Conservation (phyloP, 139 green algal species). For the Tetradesmus obliquus region DNA sequence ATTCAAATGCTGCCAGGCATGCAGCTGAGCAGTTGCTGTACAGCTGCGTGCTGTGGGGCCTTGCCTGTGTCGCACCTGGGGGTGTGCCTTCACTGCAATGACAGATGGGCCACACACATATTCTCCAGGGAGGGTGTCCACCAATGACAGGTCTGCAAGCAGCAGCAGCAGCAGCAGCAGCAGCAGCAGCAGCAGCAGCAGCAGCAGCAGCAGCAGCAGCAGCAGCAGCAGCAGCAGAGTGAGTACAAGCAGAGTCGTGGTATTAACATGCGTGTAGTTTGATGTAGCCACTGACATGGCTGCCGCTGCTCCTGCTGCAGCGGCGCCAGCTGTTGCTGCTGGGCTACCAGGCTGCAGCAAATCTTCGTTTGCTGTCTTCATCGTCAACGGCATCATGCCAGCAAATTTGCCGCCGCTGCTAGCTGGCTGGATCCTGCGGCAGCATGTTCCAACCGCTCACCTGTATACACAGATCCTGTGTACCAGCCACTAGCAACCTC, state of each 20-base stretch:
- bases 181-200: too few relatives aligned
- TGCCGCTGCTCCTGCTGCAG: not conserved
- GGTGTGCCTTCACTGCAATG: conserved; percentile 13
- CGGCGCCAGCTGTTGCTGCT: too few relatives aligned
- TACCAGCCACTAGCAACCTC: conserved; percentile 4
- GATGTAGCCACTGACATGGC: not conserved
- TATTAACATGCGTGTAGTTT: not conserved
- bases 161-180: not conserved
- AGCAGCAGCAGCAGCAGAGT: too few relatives aligned
- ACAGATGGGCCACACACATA: not conserved
- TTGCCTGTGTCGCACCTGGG: not conserved
- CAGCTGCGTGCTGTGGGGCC: not conserved
- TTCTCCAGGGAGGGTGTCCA: not conserved
- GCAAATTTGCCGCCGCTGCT: not conserved
- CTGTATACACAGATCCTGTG: conserved; percentile 12
- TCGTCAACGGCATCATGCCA: not conserved
- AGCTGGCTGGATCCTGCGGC: not conserved
- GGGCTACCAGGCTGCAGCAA: too few relatives aligned
- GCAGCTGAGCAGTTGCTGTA: not conserved
- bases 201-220: too few relatives aligned
- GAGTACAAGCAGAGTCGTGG: too few relatives aligned
- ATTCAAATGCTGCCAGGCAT: not conserved
- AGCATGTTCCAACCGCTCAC: not conserved
- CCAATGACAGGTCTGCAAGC: not conserved
- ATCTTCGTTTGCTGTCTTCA: too few relatives aligned